phyloP scores from a whole-genome alignment of 331 rosid species.

The Malus hybrid region DNA sequence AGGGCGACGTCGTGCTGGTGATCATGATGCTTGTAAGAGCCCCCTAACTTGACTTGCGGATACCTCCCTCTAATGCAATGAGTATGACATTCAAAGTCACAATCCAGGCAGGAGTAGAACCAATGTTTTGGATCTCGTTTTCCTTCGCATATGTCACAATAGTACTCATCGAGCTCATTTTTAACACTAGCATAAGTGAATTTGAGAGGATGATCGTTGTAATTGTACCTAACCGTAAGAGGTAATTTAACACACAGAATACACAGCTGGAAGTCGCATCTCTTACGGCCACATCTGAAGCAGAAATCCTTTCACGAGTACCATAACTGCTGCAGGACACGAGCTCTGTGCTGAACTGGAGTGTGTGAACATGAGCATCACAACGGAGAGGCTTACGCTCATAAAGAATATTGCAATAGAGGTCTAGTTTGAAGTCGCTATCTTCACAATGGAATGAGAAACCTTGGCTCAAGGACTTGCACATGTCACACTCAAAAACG shows the following conservation, averaged over 20 bases:
- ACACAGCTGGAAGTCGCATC: not conserved
- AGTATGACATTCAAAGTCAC: not conserved
- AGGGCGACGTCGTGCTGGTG: not conserved
- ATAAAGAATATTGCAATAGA: not conserved
- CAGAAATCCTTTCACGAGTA: fast-evolving
- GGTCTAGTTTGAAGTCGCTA: not conserved
- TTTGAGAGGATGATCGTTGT: not conserved
- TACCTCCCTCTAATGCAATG: not conserved
- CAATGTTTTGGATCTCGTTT: not conserved
- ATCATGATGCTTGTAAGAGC: no score
- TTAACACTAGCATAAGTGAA: not conserved
- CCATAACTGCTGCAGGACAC: not conserved
- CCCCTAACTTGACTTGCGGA: not conserved
- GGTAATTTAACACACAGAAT: not conserved
- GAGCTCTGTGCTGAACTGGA: no score
- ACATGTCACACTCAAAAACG: no score
- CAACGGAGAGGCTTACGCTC: not conserved
- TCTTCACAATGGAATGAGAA: not conserved
- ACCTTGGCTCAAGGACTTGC: no score
- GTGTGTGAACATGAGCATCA: no score
- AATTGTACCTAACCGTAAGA: not conserved
- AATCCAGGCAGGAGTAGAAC: not conserved
- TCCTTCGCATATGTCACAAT: not conserved
- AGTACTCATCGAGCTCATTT: not conserved
- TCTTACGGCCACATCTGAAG: not conserved